phyloP scores from a whole-genome alignment of 345 rosid species.

The Citrus cavaleriei region DNA sequence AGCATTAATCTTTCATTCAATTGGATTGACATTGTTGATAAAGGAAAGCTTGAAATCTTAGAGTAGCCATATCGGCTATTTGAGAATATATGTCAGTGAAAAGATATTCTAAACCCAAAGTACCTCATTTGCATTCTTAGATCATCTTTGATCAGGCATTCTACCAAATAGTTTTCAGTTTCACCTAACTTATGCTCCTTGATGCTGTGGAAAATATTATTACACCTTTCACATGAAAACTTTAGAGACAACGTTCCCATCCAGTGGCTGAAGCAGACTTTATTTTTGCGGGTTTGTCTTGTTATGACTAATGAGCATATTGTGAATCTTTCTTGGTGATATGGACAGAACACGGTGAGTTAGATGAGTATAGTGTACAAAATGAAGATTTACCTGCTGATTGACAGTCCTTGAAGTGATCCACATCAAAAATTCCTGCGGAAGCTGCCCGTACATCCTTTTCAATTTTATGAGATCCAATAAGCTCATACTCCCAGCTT shows the following conservation, averaged over 20 bases:
- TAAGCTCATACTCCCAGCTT: conserved; percentile 67
- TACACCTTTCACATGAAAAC: neutral
- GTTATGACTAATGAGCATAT: neutral
- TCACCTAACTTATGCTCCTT: neutral
- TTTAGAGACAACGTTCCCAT: neutral
- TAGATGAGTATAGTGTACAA: neutral
- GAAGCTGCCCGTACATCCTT: conserved; percentile 53
- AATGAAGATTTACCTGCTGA: conserved; percentile 45
- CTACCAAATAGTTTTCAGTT: neutral
- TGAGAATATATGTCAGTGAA: too few relatives aligned
- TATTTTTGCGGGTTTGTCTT: neutral
- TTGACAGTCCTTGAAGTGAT: conserved; percentile 58
- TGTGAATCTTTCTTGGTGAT: neutral
- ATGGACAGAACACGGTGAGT: neutral
- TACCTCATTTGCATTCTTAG: too few relatives aligned
- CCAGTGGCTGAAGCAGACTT: neutral
- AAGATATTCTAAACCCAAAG: too few relatives aligned
- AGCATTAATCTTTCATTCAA: too few relatives aligned
- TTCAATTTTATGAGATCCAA: conserved; percentile 57
- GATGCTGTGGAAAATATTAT: neutral
- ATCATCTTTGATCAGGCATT: neutral
- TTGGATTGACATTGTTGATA: too few relatives aligned
- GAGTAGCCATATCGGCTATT: too few relatives aligned
- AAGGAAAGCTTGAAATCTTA: too few relatives aligned
- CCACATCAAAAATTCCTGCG: conserved; percentile 74